Evolutionary conservation across 202 grass and related monocot species (phyloP).

Genomic region (Schoenoplectus tabernaemontani): DNA sequence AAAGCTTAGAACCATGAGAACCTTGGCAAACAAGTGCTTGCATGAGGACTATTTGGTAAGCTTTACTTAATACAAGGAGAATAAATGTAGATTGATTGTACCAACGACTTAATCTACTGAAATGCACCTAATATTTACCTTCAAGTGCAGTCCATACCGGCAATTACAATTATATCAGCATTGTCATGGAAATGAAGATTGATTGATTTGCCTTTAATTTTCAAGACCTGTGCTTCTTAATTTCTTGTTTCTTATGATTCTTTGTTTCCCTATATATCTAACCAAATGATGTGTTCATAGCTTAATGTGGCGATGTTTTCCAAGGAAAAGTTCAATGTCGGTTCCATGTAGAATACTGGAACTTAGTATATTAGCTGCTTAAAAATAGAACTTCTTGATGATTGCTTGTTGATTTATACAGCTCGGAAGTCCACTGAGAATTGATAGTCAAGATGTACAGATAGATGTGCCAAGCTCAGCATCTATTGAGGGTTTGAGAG

Average conservation of each 20-base stretch:
- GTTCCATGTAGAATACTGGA: background rate
- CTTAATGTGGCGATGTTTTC: background rate
- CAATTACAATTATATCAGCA: background rate
- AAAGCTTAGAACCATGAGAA: slow-evolving; percentile 35
- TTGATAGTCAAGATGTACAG: slow-evolving; percentile 22
- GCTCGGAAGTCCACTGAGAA: slow-evolving; percentile 46
- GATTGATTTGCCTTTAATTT: background rate
- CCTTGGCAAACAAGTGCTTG: slow-evolving; percentile 32
- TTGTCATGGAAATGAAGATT: background rate
- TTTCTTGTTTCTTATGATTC: background rate
- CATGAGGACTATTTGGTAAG: slow-evolving; percentile 63
- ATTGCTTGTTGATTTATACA: slow-evolving; percentile 24
- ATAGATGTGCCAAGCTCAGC: slow-evolving; percentile 30
- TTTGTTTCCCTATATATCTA: background rate
- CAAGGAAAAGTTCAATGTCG: background rate
- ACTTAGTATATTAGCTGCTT: background rate
- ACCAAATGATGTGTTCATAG: background rate
- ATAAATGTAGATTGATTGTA: background rate
- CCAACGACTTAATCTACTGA: background rate
- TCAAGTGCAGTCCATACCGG: background rate
- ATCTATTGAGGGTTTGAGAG: slow-evolving; percentile 46
- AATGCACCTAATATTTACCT: background rate
- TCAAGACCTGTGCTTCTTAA: background rate
- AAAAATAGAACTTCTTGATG: background rate
- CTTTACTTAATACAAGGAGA: background rate